These are phyloP conservation scores for Priceomyces castillae DNA, from an alignment of 805 yeast species.

Conservation along the genomic window DNA sequence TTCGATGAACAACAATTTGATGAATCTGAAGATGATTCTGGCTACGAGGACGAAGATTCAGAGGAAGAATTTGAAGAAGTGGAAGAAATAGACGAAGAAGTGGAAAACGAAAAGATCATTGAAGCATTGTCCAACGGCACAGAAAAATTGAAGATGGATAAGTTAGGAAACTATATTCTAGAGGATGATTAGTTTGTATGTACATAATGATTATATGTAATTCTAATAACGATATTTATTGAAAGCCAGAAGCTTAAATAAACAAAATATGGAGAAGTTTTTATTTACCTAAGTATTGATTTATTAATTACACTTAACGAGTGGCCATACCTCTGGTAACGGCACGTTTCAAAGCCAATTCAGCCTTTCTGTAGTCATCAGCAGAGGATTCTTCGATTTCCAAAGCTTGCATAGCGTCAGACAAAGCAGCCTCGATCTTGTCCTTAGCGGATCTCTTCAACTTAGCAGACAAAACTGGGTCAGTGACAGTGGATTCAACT, in stretches of 20 bases:
- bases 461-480: conserved; percentile 97
- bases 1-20: conserved; percentile 24
- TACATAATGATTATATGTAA: not conserved
- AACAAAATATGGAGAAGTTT: conserved; percentile 12
- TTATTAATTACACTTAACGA: conserved; percentile 57
- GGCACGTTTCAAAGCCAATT: conserved; percentile 97
- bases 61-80: conserved; percentile 36
- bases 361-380: conserved; percentile 99
- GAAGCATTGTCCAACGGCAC: conserved; percentile 66
- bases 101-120: conserved; percentile 55
- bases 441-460: conserved; percentile 96
- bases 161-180: conserved; percentile 74
- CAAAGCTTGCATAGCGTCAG: conserved; percentile 97
- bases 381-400: conserved; percentile 95
- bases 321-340: conserved; percentile 99
- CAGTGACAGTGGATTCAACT: conserved; percentile 93
- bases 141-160: conserved; percentile 71
- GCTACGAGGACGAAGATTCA: conserved; percentile 36
- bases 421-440: conserved; percentile 95
- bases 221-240: conserved; percentile 11
- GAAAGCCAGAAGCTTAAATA: conserved; percentile 13
- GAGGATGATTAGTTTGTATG: conserved; percentile 34
- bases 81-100: conserved; percentile 30
- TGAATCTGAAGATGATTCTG: conserved; percentile 31
- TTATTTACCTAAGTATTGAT: conserved; percentile 12